A percentile compares a stretch with the other conserved stretches of the same genome.
Conservation (phyloP, 768 basidiomycete species). For the Amanita thiersii region DNA sequence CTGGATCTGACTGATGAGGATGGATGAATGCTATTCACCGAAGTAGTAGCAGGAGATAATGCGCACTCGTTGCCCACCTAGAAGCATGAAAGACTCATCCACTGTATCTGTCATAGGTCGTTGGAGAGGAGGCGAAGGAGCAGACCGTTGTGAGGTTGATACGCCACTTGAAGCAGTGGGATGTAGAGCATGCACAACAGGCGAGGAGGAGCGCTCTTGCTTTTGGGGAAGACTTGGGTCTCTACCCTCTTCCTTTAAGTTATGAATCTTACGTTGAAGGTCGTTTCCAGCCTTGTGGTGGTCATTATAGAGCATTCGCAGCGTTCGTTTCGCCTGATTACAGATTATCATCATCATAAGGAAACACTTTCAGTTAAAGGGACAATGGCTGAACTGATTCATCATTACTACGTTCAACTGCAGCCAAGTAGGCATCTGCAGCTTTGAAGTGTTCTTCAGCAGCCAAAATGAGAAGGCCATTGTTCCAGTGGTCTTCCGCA, state of each 20-base stretch:
- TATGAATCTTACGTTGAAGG: conserved; percentile 61
- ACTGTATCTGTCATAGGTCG: conserved; percentile 50
- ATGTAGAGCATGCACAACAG: conserved; percentile 16
- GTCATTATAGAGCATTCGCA: conserved; percentile 68
- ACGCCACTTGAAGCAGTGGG: conserved; percentile 23
- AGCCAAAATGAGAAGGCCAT: conserved; percentile 65
- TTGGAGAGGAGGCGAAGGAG: conserved; percentile 38
- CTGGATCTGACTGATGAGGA: conserved; percentile 57
- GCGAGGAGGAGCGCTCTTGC: conserved; percentile 20
- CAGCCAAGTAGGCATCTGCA: conserved; percentile 66
- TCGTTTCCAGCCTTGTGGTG: conserved; percentile 67
- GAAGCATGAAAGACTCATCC: conserved; percentile 85
- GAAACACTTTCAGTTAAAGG: conserved; percentile 3
- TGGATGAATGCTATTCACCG: conserved; percentile 4
- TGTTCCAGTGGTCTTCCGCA: conserved; percentile 61
- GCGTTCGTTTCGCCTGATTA: conserved; percentile 72
- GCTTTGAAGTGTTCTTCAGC: conserved; percentile 70
- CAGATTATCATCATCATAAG: conserved; percentile 7
- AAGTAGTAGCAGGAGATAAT: conserved; percentile 5
- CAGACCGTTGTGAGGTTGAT: conserved; percentile 19
- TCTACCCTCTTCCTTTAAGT: conserved; percentile 67
- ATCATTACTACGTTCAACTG: conserved; percentile 66
- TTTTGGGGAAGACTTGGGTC: conserved; percentile 72
- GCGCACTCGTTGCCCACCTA: conserved; percentile 67
- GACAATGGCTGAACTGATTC: conserved; percentile 46